Percentiles rank a stretch among this genome's conserved stretches.
These are phyloP conservation scores for Liriodendron chinense DNA, from an alignment of 164 flowering plant species.

Conservation along the genomic window DNA sequence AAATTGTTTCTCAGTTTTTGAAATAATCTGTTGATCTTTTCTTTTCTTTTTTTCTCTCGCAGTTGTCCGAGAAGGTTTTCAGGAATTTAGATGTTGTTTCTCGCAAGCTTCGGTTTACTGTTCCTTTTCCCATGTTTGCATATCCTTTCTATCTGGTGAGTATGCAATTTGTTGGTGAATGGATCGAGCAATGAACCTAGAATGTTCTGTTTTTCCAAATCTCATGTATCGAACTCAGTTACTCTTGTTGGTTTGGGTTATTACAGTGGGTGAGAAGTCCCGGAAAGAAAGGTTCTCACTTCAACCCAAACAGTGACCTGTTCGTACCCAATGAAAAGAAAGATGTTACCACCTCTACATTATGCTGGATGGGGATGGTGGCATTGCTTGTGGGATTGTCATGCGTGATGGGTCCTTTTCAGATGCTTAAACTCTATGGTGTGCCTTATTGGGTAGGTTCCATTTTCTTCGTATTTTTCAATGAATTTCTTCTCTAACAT, in stretches of 20 bases:
- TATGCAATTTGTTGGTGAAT: neutral
- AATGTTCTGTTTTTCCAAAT: neutral
- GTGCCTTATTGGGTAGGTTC: constrained; percentile 73
- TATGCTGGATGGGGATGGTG: constrained; percentile 79
- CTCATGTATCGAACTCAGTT: neutral
- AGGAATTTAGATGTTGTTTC: constrained; percentile 41
- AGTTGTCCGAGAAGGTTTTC: constrained; percentile 64
- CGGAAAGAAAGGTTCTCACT: constrained; percentile 94
- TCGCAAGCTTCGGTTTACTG: constrained; percentile 37
- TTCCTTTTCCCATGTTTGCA: constrained; percentile 72
- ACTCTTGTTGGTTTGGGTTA: neutral
- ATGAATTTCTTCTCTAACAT: neutral
- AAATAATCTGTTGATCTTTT: neutral
- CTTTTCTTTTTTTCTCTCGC: constrained; percentile 9
- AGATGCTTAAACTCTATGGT: constrained; percentile 72
- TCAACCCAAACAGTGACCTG: constrained; percentile 69
- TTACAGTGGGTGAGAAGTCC: constrained; percentile 86
- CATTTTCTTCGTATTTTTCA: neutral
- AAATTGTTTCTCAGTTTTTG: neutral
- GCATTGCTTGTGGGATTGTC: constrained; percentile 55
- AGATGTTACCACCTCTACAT: constrained; percentile 71
- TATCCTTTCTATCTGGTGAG: constrained; percentile 73
- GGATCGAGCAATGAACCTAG: neutral
- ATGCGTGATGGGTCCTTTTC: constrained; percentile 63
- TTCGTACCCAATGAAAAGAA: constrained; percentile 67